A percentile compares a stretch with the other conserved stretches of the same genome.
Evolutionary conservation across 805 yeast genomes (phyloP).

Genomic region (Teunomyces cretensis): DNA sequence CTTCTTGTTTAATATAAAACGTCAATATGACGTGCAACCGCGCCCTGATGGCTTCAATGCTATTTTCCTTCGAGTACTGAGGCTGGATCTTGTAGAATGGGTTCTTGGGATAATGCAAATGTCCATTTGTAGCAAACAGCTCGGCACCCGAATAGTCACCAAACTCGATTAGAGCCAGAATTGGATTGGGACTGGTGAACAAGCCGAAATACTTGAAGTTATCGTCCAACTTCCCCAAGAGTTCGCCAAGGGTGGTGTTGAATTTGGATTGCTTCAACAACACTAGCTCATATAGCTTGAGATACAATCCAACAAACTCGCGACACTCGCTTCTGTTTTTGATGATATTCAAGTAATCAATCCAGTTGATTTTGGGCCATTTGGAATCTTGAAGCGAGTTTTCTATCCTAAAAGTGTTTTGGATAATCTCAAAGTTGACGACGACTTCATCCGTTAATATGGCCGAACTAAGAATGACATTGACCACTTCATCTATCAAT

Average conservation of each 20-base stretch:
- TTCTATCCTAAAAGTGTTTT: conserved; percentile 28
- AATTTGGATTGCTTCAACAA: neutral
- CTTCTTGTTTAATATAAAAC: conserved; percentile 5
- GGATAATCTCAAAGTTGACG: conserved; percentile 26
- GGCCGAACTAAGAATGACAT: conserved; percentile 14
- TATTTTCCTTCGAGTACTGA: neutral
- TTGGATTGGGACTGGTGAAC: neutral
- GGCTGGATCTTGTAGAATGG: conserved; percentile 14
- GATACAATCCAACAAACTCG: conserved; percentile 25
- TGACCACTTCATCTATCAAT: conserved; percentile 24
- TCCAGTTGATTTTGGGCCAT: conserved; percentile 42
- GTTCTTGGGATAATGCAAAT: conserved; percentile 20
- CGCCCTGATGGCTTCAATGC: neutral
- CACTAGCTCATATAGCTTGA: conserved; percentile 35
- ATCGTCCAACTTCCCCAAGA: neutral
- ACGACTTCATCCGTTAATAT: conserved; percentile 15
- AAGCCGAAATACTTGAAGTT: neutral
- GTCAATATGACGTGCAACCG: conserved; percentile 1
- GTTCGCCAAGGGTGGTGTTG: neutral
- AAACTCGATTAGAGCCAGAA: conserved; percentile 15
- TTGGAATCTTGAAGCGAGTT: conserved; percentile 24
- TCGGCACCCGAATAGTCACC: conserved; percentile 39
- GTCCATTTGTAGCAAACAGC: conserved; percentile 20
- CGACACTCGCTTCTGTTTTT: conserved; percentile 26
- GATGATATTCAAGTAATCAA: conserved; percentile 30